phyloP scores from a whole-genome alignment of 345 rosid species.

The Passiflora organensis region DNA sequence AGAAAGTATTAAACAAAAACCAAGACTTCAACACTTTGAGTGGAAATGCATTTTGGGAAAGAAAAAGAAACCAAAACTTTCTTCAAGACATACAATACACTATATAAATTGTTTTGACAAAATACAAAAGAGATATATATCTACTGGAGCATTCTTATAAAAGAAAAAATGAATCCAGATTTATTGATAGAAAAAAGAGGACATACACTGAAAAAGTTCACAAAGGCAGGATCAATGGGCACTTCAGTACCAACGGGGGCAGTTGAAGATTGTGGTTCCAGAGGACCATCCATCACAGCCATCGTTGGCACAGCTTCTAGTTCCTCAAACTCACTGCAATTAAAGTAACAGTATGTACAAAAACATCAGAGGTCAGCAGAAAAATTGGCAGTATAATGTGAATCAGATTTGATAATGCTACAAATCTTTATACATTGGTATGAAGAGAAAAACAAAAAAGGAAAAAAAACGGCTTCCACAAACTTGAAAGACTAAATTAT shows the following conservation, averaged over 20 bases:
- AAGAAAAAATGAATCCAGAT: not conserved
- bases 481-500: not conserved
- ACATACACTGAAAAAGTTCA: constrained; percentile 85
- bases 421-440: not conserved
- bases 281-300: constrained; percentile 87
- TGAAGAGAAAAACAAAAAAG: not conserved
- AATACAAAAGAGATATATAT: too few relatives aligned
- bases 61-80: not conserved
- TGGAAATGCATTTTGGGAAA: too few relatives aligned
- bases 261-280: constrained; percentile 65
- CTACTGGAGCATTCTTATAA: not conserved
- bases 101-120: too few relatives aligned
- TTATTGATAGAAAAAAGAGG: constrained; percentile 4
- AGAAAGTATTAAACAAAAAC: too few relatives aligned
- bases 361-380: too few relatives aligned
- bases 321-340: constrained; percentile 52
- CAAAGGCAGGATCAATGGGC: constrained; percentile 76
- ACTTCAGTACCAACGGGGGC: constrained; percentile 35
- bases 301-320: constrained; percentile 84
- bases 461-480: not conserved
- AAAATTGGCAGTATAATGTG: too few relatives aligned
- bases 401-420: too few relatives aligned
- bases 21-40: too few relatives aligned
- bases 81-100: too few relatives aligned
- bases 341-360: too few relatives aligned